Evolutionary conservation across 805 yeast species (phyloP).

Genomic region (Lachancea sp.): DNA sequence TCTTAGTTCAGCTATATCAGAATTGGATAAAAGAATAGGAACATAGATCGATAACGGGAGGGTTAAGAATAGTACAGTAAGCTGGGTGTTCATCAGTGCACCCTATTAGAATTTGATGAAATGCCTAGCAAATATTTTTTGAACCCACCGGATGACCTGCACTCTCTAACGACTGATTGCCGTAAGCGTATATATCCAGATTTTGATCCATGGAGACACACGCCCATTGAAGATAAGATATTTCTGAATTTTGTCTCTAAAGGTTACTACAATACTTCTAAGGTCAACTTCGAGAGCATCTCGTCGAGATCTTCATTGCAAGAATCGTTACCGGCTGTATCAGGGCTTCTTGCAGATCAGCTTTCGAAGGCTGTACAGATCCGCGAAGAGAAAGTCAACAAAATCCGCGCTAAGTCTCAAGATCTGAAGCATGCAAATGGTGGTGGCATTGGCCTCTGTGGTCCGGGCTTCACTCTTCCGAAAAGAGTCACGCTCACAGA

Average conservation of each 20-base stretch:
- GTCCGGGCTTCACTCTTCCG: conserved; percentile 30
- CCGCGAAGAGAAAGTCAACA: conserved; percentile 30
- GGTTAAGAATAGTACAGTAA: too few relatives aligned
- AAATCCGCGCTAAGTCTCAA: conserved; percentile 17
- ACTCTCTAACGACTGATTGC: conserved; percentile 19
- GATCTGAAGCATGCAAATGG: conserved; percentile 6
- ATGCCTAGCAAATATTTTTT: conserved; percentile 27
- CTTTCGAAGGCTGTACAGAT: conserved; percentile 26
- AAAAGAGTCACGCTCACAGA: conserved; percentile 80
- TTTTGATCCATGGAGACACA: conserved; percentile 33
- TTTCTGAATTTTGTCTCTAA: conserved; percentile 29
- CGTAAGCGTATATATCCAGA: conserved; percentile 26
- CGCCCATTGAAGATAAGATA: conserved; percentile 28
- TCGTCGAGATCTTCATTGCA: conserved; percentile 34
- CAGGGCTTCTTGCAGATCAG: conserved; percentile 26
- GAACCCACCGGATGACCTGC: conserved; percentile 31
- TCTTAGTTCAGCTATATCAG: too few relatives aligned
- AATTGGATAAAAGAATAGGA: too few relatives aligned
- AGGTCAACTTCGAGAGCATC: conserved; percentile 33
- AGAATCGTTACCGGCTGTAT: conserved; percentile 29
- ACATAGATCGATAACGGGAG: too few relatives aligned
- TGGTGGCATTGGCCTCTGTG: conserved; percentile 21
- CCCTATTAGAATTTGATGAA: not conserved
- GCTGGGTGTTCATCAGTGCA: not conserved
- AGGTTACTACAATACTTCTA: conserved; percentile 31